These are phyloP conservation scores for Sugiyamaella pinicola DNA, from an alignment of 1,139 yeast genomes.

Conservation along the genomic window DNA sequence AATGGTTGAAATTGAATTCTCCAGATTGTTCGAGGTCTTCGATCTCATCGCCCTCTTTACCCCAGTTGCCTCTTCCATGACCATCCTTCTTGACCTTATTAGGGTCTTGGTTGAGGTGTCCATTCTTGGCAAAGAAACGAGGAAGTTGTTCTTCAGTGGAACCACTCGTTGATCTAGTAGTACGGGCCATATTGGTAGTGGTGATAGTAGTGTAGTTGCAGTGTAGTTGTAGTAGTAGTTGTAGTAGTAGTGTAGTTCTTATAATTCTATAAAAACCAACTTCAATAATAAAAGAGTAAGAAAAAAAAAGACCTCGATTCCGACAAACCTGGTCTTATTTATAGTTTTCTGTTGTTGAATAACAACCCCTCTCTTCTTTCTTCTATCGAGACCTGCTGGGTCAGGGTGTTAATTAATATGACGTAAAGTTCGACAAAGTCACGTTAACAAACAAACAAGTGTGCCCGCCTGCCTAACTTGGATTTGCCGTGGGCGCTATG, in stretches of 20 bases:
- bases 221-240: background rate
- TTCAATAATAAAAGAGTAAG: background rate
- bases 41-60: constrained; percentile 45
- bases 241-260: constrained; percentile 1
- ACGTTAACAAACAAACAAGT: background rate
- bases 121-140: constrained; percentile 76
- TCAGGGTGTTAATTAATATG: background rate
- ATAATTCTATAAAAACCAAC: background rate
- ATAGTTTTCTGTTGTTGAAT: no score
- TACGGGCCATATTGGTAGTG: constrained; percentile 68
- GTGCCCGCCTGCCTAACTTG: constrained; percentile 8
- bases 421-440: constrained; percentile 4
- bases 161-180: constrained; percentile 76
- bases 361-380: constrained; percentile 1
- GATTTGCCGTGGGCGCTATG: constrained; percentile 1
- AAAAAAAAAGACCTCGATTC: background rate
- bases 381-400: background rate
- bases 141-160: constrained; percentile 49
- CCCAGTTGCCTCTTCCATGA: constrained; percentile 66
- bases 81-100: constrained; percentile 81
- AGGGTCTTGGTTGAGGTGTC: constrained; percentile 66
- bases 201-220: no score
- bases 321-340: background rate
- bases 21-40: constrained; percentile 44
- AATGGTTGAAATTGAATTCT: constrained; percentile 45